These are phyloP conservation scores for Zostera marina DNA, from an alignment of 116 monocot genomes.

Conservation along the genomic window DNA sequence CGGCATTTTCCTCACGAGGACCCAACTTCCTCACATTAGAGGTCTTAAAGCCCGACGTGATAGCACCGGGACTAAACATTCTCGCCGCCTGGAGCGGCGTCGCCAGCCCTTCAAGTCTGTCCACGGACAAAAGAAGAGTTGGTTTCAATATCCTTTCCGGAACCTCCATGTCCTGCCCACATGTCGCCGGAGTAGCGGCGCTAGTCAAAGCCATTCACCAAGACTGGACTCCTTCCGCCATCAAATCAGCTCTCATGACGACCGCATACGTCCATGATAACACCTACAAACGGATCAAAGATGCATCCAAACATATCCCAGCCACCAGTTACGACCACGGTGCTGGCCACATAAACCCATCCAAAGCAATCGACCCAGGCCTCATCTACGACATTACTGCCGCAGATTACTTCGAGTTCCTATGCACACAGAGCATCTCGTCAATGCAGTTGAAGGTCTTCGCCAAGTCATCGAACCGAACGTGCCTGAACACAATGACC, in stretches of 20 bases:
- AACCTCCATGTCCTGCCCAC: constrained; percentile 94
- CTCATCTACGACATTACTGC: constrained; percentile 56
- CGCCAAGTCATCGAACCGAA: constrained; percentile 16
- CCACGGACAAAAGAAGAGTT: constrained; percentile 38
- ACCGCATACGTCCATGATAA: constrained; percentile 79
- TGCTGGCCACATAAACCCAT: constrained; percentile 71
- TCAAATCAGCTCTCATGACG: constrained; percentile 84
- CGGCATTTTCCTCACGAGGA: constrained; percentile 75
- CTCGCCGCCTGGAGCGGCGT: constrained; percentile 34
- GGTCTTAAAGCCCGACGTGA: constrained; percentile 69
- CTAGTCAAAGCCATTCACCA: constrained; percentile 66
- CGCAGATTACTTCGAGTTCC: constrained; percentile 66
- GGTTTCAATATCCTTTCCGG: constrained; percentile 73
- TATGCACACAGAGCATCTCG: constrained; percentile 49
- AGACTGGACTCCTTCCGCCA: constrained; percentile 65
- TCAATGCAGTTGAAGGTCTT: constrained; percentile 39
- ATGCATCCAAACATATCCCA: constrained; percentile 24
- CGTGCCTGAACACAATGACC: constrained; percentile 24
- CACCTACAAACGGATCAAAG: constrained; percentile 34
- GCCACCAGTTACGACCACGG: constrained; percentile 45
- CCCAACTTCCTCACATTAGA: constrained; percentile 57
- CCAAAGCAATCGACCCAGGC: constrained; percentile 63
- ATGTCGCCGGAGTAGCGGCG: constrained; percentile 67
- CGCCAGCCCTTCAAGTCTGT: not conserved
- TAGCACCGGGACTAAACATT: constrained; percentile 90